These are phyloP conservation scores for Salix suchowensis DNA, from an alignment of 345 rosid genomes.

Conservation along the genomic window DNA sequence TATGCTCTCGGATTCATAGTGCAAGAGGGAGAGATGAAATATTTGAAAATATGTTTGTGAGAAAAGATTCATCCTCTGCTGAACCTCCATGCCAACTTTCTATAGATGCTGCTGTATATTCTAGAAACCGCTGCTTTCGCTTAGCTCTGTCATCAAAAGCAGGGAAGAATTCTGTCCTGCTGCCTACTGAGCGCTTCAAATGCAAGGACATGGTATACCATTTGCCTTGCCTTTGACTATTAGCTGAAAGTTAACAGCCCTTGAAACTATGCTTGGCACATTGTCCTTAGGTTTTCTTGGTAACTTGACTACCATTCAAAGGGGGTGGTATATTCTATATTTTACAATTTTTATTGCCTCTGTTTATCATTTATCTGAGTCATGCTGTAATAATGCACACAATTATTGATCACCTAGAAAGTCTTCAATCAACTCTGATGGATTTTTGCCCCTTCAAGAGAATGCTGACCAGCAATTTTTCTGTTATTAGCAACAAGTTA, in stretches of 20 bases:
- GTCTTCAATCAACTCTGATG: background rate
- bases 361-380: background rate
- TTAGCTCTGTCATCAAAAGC: conserved; percentile 89
- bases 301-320: too few species aligned
- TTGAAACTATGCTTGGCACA: too few species aligned
- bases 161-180: conserved; percentile 74
- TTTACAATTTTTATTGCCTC: background rate
- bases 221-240: background rate
- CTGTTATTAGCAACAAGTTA: background rate
- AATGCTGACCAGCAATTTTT: background rate
- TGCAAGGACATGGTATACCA: conserved; percentile 71
- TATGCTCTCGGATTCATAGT: conserved; percentile 62
- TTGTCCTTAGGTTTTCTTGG: too few species aligned
- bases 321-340: background rate
- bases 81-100: conserved; percentile 49
- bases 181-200: conserved; percentile 79
- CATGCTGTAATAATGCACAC: background rate
- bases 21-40: conserved; percentile 49
- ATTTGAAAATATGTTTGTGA: conserved; percentile 50
- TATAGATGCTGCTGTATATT: conserved; percentile 87
- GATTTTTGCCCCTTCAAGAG: background rate
- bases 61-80: conserved; percentile 55
- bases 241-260: background rate
- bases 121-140: conserved; percentile 94
- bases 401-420: background rate